A percentile compares a stretch with the other conserved stretches of the same genome.
These are phyloP conservation scores for Xerocomus alliaceus DNA, from an alignment of 1,284 basidiomycete species.

Conservation along the genomic window DNA sequence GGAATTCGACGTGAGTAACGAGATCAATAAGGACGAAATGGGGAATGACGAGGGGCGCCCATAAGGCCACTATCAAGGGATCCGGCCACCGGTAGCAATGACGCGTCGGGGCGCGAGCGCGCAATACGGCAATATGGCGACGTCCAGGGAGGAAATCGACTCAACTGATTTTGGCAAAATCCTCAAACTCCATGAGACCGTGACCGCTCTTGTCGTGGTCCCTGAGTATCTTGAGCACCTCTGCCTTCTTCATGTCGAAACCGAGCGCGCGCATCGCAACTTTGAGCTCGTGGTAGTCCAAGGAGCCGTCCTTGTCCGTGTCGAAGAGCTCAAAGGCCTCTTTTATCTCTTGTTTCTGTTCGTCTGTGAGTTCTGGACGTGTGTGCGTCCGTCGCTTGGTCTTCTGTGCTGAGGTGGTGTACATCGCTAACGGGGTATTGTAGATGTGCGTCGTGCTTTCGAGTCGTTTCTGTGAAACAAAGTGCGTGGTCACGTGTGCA, in stretches of 20 bases:
- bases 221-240: slow-evolving; percentile 92
- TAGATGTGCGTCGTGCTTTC: neutral
- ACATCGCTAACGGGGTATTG: slow-evolving; percentile 55
- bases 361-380: slow-evolving; percentile 86
- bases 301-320: slow-evolving; percentile 95
- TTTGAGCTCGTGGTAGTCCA: slow-evolving; percentile 98
- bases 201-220: slow-evolving; percentile 92
- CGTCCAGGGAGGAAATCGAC: slow-evolving; percentile 48
- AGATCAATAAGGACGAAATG: slow-evolving; percentile 3
- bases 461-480: slow-evolving; percentile 1
- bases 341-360: slow-evolving; percentile 97
- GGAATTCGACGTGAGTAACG: slow-evolving; percentile 29
- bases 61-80: slow-evolving; percentile 5
- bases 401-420: slow-evolving; percentile 75
- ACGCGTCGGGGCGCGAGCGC: slow-evolving; percentile 9
- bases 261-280: slow-evolving; percentile 98
- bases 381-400: slow-evolving; percentile 72
- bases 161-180: slow-evolving; percentile 95
- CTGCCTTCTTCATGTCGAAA: slow-evolving; percentile 98
- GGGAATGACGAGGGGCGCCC: neutral
- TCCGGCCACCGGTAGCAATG: neutral
- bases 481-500: slow-evolving; percentile 31
- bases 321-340: slow-evolving; percentile 99
- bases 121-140: neutral
- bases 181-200: slow-evolving; percentile 93